Conservation (phyloP, 805 yeast species). For the Nakazawaea ishiwadae region DNA sequence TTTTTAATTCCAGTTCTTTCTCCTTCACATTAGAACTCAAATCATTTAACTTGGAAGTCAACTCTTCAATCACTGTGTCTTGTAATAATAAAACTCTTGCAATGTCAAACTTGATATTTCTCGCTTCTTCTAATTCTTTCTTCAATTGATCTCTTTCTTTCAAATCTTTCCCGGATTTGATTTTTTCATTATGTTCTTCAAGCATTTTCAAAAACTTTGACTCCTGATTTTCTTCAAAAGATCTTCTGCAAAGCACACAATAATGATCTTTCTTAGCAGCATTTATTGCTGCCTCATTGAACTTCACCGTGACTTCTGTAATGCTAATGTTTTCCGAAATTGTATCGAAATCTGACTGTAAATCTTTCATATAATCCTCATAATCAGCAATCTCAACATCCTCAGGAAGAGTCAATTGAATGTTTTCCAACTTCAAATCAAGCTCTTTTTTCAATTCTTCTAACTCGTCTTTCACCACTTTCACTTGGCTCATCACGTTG, state of each 20-base stretch:
- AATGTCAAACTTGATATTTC: constrained; percentile 24
- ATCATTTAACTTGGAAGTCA: not conserved
- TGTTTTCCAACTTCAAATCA: constrained; percentile 13
- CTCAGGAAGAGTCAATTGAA: constrained; percentile 30
- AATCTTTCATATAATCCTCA: constrained; percentile 42
- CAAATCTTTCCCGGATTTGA: constrained; percentile 17
- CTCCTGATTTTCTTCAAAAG: constrained; percentile 40
- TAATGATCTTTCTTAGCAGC: constrained; percentile 51
- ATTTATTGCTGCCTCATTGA: constrained; percentile 64
- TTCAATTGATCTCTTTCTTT: constrained; percentile 23
- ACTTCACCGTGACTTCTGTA: constrained; percentile 62
- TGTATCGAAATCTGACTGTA: constrained; percentile 57
- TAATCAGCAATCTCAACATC: constrained; percentile 43
- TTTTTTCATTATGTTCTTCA: constrained; percentile 18
- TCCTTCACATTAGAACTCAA: not conserved
- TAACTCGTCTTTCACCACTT: constrained; percentile 10
- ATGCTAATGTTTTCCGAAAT: constrained; percentile 66
- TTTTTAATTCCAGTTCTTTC: no score
- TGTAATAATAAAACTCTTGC: constrained; percentile 15
- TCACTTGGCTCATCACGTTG: no score
- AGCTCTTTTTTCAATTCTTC: constrained; percentile 13
- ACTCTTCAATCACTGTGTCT: no score
- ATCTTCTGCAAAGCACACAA: constrained; percentile 72
- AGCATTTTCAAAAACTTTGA: constrained; percentile 19
- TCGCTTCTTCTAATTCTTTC: constrained; percentile 21